A percentile compares a stretch with the other conserved stretches of the same genome.
These are phyloP conservation scores for Leishmania aethiopica DNA, from an alignment of 208 protist species.

Conservation along the genomic window DNA sequence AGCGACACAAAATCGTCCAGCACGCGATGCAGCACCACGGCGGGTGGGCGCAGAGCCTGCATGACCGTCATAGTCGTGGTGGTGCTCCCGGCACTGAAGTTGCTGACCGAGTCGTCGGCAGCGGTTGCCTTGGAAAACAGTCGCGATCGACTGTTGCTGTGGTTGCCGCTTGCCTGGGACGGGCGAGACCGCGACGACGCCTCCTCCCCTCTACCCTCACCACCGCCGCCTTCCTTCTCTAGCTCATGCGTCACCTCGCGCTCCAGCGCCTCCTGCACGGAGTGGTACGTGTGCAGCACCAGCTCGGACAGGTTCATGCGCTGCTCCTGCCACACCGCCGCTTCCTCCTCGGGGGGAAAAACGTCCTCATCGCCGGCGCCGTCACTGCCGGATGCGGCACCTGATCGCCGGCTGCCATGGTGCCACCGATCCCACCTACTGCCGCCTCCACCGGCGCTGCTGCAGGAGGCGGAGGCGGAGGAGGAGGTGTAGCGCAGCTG, in stretches of 20 bases:
- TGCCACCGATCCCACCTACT: neutral
- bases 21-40: slow-evolving; percentile 52
- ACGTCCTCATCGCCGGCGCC: slow-evolving; percentile 23
- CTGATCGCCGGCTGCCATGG: neutral
- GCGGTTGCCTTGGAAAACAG: neutral
- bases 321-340: slow-evolving; percentile 28
- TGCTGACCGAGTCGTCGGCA: slow-evolving; percentile 23
- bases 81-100: slow-evolving; percentile 19
- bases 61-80: slow-evolving; percentile 8
- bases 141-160: neutral
- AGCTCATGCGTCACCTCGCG: slow-evolving; percentile 15
- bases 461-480: slow-evolving; percentile 7
- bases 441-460: neutral
- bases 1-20: slow-evolving; percentile 81
- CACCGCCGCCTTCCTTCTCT: slow-evolving; percentile 1
- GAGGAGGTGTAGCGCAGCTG: slow-evolving; percentile 5
- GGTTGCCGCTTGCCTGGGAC: neutral
- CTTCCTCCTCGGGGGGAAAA: slow-evolving; percentile 28
- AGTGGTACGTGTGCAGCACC: slow-evolving; percentile 46
- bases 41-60: slow-evolving; percentile 23
- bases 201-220: neutral
- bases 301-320: slow-evolving; percentile 51
- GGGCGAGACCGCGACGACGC: neutral
- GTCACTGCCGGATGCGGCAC: slow-evolving; percentile 7
- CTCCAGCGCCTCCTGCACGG: slow-evolving; percentile 18